Conservation (phyloP, 208 protist genomes). For the Wallacemonas sp. region DNA sequence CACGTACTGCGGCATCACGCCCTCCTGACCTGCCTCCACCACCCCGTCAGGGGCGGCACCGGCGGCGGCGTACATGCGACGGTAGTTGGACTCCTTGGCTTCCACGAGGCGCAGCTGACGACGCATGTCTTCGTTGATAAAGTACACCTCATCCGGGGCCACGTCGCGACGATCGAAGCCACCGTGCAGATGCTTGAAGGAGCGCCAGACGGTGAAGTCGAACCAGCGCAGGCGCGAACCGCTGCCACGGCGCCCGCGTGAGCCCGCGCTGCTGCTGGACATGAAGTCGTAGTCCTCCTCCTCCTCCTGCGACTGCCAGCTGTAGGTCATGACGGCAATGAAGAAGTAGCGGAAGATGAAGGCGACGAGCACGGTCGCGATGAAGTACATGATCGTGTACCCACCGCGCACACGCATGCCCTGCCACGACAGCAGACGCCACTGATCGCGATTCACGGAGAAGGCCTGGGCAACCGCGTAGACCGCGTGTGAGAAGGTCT, state of each 20-base stretch:
- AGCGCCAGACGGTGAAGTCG: conserved; percentile 91
- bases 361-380: conserved; percentile 68
- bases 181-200: conserved; percentile 92
- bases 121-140: conserved; percentile 87
- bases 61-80: conserved; percentile 27
- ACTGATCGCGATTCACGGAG: conserved; percentile 82
- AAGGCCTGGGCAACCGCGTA: conserved; percentile 88
- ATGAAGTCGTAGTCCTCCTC: conserved; percentile 54
- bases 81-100: conserved; percentile 67
- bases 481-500: conserved; percentile 77
- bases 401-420: conserved; percentile 78
- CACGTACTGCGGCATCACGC: conserved; percentile 59
- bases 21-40: conserved; percentile 17
- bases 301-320: conserved; percentile 82
- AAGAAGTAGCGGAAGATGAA: conserved; percentile 89
- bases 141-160: conserved; percentile 88
- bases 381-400: conserved; percentile 90
- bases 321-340: conserved; percentile 84
- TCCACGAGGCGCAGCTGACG: conserved; percentile 79
- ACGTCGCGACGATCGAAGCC: conserved; percentile 88
- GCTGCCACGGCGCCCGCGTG: conserved; percentile 21
- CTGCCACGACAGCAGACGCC: conserved; percentile 86
- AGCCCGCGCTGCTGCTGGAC: conserved; percentile 26
- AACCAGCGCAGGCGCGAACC: conserved; percentile 84
- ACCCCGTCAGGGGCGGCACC: conserved; percentile 4